Percentiles rank a stretch among this genome's conserved stretches.
Evolutionary conservation across 371 early-diverging fungal genomes (phyloP).

Genomic region (Rhizopus arrhizus): DNA sequence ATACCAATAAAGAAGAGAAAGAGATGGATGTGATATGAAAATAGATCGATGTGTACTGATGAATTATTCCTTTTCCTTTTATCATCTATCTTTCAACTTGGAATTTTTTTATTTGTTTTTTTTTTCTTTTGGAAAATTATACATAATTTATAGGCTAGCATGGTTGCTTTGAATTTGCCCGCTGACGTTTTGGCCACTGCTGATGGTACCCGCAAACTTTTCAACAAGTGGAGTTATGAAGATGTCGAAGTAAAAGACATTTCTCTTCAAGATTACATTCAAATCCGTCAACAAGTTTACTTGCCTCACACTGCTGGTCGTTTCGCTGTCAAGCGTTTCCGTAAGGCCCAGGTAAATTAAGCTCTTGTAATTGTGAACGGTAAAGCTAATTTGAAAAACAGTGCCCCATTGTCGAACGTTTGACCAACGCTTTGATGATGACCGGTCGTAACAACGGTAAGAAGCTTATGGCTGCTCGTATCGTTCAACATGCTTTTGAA

Average conservation of each 20-base stretch:
- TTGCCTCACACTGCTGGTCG: conserved; percentile 99
- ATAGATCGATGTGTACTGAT: conserved; percentile 7
- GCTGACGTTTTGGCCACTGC: conserved; percentile 64
- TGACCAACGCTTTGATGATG: conserved; percentile 99
- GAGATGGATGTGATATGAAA: neutral
- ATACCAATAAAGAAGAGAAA: neutral
- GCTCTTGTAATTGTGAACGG: neutral
- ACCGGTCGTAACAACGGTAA: conserved; percentile 99
- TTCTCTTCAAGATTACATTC: conserved; percentile 93
- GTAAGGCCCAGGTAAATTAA: conserved; percentile 88
- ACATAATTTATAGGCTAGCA: conserved; percentile 34
- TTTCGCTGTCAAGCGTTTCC: conserved; percentile 96
- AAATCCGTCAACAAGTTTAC: conserved; percentile 92
- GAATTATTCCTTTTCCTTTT: neutral
- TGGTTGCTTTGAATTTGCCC: conserved; percentile 69
- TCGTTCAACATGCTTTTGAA: conserved; percentile 99
- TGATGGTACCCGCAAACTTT: conserved; percentile 74
- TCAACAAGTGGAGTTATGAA: conserved; percentile 96
- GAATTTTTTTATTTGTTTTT: conserved; percentile 4
- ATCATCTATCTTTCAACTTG: neutral
- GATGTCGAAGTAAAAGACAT: conserved; percentile 97
- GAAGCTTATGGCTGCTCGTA: conserved; percentile 99
- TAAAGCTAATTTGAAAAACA: conserved; percentile 27
- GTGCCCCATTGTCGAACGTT: conserved; percentile 99
- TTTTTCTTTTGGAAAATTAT: conserved; percentile 6